Evolutionary conservation across 2,329 filamentous ascomycete genomes (phyloP), one percentile per base, ranked within the genome.

Genomic region (Periconia digitata): DNA sequence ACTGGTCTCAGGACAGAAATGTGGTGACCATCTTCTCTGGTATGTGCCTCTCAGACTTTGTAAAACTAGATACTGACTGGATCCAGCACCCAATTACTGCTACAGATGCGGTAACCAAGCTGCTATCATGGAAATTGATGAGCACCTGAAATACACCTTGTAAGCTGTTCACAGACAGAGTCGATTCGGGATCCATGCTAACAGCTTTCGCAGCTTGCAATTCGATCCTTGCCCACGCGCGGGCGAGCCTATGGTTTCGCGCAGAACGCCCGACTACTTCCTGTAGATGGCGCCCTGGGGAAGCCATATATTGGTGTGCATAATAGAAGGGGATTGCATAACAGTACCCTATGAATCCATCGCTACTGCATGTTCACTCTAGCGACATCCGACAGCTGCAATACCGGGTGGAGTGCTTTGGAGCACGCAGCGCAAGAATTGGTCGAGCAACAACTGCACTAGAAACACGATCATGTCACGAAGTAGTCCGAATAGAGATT

Each of bases 61-160:
- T 24, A 42, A 29, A 43, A 32, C 27, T 13, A 32, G 27, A 37
- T 12, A 53, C 69, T 75, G 46, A 75, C 60, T 54, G 37, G 39
- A 16, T 34, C 27, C 52, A 80, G 77, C 77, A 59, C 77, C 77
- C 34, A 80, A 81, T 60, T 99, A 99, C 81, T 99, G 92, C 79
- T 97, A 99, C 81, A 85, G 94, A 73, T 99, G 94, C 71, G 94
- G 94, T 70, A 99, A 99, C 76, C 94, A 97, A 76, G 94, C 94
- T 48, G 94, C 94, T n/a, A 97, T 99, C 73, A 99, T 99, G 94
- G 94, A 97, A 76, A 99, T 99, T 74, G 94, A 97, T 60, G 94
- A 99, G 77, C 92, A 97, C 74, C 79, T 99, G 71, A 97, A 99
- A 80, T 99, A 97, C 77, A 97, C 94, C 68, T 97, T 99, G 92